These are phyloP conservation scores for Syzygium grande DNA, from an alignment of 345 rosid genomes.

Conservation along the genomic window DNA sequence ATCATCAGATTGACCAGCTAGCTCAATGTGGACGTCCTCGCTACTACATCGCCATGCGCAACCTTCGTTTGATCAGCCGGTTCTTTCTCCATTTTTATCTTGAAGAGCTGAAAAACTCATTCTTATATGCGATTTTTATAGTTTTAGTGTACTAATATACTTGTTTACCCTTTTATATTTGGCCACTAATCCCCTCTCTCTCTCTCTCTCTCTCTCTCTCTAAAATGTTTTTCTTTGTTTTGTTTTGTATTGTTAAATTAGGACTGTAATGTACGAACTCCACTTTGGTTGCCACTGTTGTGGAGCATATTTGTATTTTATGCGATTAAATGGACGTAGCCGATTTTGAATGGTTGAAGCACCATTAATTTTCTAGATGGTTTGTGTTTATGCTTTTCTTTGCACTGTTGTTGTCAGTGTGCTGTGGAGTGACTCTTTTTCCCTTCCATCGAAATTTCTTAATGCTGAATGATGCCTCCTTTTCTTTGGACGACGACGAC, in stretches of 20 bases:
- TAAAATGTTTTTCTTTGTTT: neutral
- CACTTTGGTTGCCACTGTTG: neutral
- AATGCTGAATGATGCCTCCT: neutral
- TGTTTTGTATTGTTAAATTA: neutral
- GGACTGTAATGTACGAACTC: neutral
- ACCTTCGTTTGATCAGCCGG: neutral
- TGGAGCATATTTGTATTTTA: neutral
- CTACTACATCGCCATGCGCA: neutral
- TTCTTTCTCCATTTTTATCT: neutral
- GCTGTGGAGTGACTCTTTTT: neutral
- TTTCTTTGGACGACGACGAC: neutral
- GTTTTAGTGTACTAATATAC: neutral
- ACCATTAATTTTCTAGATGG: neutral
- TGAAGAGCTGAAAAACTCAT: neutral
- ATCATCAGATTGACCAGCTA: neutral
- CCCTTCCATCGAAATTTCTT: neutral
- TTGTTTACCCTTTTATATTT: neutral
- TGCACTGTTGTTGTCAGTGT: neutral
- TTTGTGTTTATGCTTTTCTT: neutral
- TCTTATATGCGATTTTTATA: neutral
- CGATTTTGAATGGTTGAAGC: neutral
- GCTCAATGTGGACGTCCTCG: neutral
- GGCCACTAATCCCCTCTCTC: neutral
- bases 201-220: neutral
- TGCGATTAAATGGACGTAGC: neutral